Percentiles rank a stretch among this genome's conserved stretches.
phyloP scores from a whole-genome alignment of 1,139 yeast species.

The Kodamaea ohmeri region DNA sequence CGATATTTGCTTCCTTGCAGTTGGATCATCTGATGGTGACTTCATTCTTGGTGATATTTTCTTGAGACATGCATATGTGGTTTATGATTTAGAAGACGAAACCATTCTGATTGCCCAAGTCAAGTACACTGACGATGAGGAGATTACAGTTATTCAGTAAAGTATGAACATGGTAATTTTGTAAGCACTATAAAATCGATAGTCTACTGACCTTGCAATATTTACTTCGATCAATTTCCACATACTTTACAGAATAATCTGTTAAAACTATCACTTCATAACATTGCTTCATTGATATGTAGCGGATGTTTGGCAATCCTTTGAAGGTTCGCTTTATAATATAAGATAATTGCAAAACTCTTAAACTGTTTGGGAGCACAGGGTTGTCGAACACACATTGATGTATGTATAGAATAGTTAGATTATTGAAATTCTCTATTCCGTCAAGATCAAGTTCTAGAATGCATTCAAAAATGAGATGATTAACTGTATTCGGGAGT shows the following conservation, averaged over 20 bases:
- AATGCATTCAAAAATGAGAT: not conserved
- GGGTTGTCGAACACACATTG: not conserved
- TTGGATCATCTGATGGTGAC: conserved; percentile 11
- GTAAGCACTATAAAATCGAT: too few relatives aligned
- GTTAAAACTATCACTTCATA: too few relatives aligned
- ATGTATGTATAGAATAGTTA: not conserved
- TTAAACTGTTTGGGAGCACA: not conserved
- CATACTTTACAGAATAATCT: too few relatives aligned
- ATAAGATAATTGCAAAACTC: not conserved
- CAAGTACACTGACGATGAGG: conserved; percentile 27
- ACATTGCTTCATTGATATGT: too few relatives aligned
- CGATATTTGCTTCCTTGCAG: not conserved
- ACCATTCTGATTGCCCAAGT: conserved; percentile 38
- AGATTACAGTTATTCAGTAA: conserved; percentile 21
- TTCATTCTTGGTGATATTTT: conserved; percentile 35
- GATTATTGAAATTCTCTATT: not conserved
- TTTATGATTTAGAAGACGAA: conserved; percentile 40
- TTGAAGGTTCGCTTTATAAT: not conserved
- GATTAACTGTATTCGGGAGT: not conserved
- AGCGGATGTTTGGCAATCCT: not conserved
- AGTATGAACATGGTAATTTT: too few relatives aligned
- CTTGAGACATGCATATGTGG: conserved; percentile 37
- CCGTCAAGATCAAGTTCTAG: conserved; percentile 1
- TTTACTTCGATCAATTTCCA: too few relatives aligned
- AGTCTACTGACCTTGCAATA: too few relatives aligned